Conservation (phyloP, 768 basidiomycete genomes). For the Mycena sanguinolenta region DNA sequence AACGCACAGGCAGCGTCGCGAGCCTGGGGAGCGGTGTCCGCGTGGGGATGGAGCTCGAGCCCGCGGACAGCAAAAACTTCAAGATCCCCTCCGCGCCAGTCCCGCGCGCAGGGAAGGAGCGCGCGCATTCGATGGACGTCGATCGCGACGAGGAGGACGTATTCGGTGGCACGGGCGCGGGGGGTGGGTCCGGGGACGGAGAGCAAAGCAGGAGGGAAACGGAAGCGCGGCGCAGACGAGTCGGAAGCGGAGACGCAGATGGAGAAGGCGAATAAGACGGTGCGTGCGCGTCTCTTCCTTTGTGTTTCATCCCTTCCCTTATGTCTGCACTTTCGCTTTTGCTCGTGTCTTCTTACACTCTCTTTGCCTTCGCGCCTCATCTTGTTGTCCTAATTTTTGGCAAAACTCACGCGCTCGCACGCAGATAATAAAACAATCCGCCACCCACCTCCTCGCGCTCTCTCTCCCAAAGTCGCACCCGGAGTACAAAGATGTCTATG, state of each 20-base stretch:
- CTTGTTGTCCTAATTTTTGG: no score
- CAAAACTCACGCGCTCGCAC: no score
- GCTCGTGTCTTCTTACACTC: no score
- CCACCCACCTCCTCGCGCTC: constrained; percentile 60
- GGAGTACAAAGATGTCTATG: constrained; percentile 66
- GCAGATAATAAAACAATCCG: constrained; percentile 61
- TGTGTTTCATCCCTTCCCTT: constrained; percentile 9
- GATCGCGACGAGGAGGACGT: constrained; percentile 48
- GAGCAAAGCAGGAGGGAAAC: constrained; percentile 48
- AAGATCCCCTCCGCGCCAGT: constrained; percentile 27
- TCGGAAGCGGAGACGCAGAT: constrained; percentile 33
- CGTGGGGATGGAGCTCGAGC: constrained; percentile 36
- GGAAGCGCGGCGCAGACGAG: constrained; percentile 33
- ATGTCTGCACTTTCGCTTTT: neutral
- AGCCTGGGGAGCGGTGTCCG: constrained; percentile 56
- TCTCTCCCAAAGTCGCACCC: constrained; percentile 58
- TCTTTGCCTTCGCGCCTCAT: no score
- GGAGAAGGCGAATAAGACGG: constrained; percentile 52
- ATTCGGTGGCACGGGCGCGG: constrained; percentile 40
- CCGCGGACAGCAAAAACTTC: constrained; percentile 7
- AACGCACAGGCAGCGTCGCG: constrained; percentile 45
- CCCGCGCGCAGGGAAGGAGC: constrained; percentile 33
- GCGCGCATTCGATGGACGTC: neutral
- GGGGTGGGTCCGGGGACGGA: constrained; percentile 33
- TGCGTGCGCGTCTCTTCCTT: constrained; percentile 45